Evolutionary conservation across 495 filamentous ascomycete species (phyloP), one percentile per base, ranked within the genome.

Genomic region (Aspergillus hancockii): DNA sequence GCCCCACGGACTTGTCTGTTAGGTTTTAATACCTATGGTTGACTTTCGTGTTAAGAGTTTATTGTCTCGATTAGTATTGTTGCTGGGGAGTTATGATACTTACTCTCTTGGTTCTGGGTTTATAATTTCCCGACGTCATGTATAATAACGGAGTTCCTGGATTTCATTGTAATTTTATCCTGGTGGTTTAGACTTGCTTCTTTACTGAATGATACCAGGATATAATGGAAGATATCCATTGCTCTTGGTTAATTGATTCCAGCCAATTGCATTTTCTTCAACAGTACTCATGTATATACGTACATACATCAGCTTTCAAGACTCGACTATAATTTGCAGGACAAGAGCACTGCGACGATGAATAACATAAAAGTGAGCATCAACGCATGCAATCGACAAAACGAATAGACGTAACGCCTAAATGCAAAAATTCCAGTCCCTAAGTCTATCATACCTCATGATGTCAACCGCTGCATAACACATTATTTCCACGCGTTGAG

Each of bases 401-500:
- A 36, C 14, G 32, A 23, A 14, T 32, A 30, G n/a, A 45, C 23
- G 23, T 13, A 60, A 63, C 61, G 57, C 61, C 61, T 21, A 43
- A 56, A 63, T 63, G 61, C 61, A 59, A 52, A 57, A 49, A 32
- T 52, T 59, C 41, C 23, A 50, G 49, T 46, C 36, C 49, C 55
- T 52, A 59, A 52, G 58, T 64, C 62, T 64, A 64, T 64, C 62
- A 50, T 64, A 63, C 53, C 49, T 52, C 51, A 53, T 53, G 16
- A 34, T 54, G 40, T 43, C 46, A 36, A 38, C 47, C 52, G 30
- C 32, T 21, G 6, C 38, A 34, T 56, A 19, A 12, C 49, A 25
- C 31, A 50, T 72, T 58, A 96, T 74, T 91, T 93, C 92, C 92
- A 96, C 40, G 87, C 88, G 72, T 86, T 92, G 49, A 96, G 70